Conservation (phyloP, 139 green algal genomes). For the Raphidocelis subcapitata region DNA sequence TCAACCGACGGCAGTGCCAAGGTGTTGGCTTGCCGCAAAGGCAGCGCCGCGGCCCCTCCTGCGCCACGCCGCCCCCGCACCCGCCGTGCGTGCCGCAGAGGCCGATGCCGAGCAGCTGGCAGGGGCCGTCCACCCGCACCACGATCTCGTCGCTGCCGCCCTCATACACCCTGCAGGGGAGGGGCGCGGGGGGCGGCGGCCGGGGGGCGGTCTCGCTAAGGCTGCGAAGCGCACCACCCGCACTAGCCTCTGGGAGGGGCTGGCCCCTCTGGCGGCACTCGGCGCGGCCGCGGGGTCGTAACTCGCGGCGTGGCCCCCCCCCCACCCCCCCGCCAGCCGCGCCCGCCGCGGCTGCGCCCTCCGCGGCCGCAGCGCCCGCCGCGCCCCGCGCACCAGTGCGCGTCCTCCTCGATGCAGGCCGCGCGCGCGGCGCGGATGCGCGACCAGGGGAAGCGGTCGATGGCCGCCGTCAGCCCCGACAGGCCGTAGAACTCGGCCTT, state of each 20-base stretch:
- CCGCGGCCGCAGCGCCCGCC: neutral
- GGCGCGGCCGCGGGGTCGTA: too few species aligned
- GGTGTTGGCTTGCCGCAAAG: too few species aligned
- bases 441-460: constrained; percentile 59
- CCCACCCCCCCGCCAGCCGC: neutral
- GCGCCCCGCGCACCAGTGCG: constrained; percentile 17
- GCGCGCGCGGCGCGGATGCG: constrained; percentile 29
- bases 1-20: too few species aligned
- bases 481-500: constrained; percentile 70
- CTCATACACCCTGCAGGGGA: constrained; percentile 58
- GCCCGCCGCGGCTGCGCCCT: neutral
- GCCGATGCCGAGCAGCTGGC: constrained; percentile 67
- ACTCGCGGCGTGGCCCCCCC: neutral
- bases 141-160: constrained; percentile 73
- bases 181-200: too few species aligned
- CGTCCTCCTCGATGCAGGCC: constrained; percentile 36
- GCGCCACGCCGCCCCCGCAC: constrained; percentile 3
- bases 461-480: constrained; percentile 47
- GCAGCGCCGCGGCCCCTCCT: too few species aligned
- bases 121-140: constrained; percentile 58
- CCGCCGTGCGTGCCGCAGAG: constrained; percentile 64
- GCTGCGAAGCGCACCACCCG: too few species aligned
- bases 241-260: too few species aligned
- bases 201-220: too few species aligned
- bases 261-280: too few species aligned